Percentiles rank a stretch among this genome's conserved stretches.
Conservation (phyloP, 257 asterid species). For the Nicotiana tomentosiformis region DNA sequence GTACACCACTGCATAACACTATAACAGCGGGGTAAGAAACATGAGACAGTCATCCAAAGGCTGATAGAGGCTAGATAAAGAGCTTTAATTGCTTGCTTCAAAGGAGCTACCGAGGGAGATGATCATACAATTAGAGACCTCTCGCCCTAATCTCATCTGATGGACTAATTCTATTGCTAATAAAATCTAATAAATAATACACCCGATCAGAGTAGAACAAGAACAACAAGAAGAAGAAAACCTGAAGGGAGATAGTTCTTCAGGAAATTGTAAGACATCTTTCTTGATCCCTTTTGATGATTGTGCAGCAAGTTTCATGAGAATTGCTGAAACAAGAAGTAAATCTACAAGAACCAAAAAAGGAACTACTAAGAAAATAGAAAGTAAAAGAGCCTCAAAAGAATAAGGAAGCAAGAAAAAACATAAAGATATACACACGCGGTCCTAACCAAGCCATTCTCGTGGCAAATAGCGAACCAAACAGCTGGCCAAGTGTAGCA, state of each 20-base stretch:
- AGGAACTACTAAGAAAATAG: conserved; percentile 15
- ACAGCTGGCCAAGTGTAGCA: conserved; percentile 95
- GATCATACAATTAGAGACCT: not conserved
- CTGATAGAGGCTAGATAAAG: not conserved
- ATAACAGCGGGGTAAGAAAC: not conserved
- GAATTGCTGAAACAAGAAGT: conserved; percentile 87
- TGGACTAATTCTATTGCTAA: not conserved
- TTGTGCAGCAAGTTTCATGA: conserved; percentile 93
- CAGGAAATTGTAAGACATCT: conserved; percentile 48
- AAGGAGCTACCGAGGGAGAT: not conserved
- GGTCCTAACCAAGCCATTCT: conserved; percentile 99
- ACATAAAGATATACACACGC: conserved; percentile 41
- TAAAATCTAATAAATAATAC: not conserved
- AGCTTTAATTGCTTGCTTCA: not conserved
- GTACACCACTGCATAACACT: no score
- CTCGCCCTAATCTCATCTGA: not conserved
- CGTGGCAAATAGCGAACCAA: conserved; percentile 92
- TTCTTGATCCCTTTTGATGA: conserved; percentile 68
- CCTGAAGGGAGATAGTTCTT: conserved; percentile 74
- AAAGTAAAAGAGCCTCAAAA: not conserved
- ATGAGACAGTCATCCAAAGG: not conserved
- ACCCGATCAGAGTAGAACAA: conserved; percentile 1
- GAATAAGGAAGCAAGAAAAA: not conserved
- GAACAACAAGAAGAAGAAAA: conserved; percentile 22
- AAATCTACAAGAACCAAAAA: conserved; percentile 48